Conservation (phyloP, 176 grass and related monocot species). For the maize (Zea mays) region Zm-B73-REFERENCE-NAM-5.0 NC_050101.1:145261001-145261500, state of each 20-base stretch:
- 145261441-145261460: conserved; percentile 84
- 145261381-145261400: conserved; percentile 7
- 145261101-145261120: neutral
- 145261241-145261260: conserved; percentile 69
- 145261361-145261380: conserved; percentile 6
- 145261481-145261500: conserved; percentile 88
- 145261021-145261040: conserved; percentile 77
- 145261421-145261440: conserved; percentile 38
- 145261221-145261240: conserved; percentile 69
- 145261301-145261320: conserved; percentile 75
- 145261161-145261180: conserved; percentile 62
- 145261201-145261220: conserved; percentile 37
- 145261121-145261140: conserved; percentile 40
- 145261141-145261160: conserved; percentile 64
- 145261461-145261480: conserved; percentile 82
- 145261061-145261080: conserved; percentile 3
- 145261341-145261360: conserved; percentile 31
- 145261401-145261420: conserved; percentile 15
- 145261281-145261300: conserved; percentile 61
- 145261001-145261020: conserved; percentile 68
- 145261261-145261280: conserved; percentile 73
- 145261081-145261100: neutral
- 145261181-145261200: conserved; percentile 43
- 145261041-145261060: conserved; percentile 65
- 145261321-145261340: conserved; percentile 84